Conservation (phyloP, 306 rosid genomes). For the Amphicarpaea edgeworthii region DNA sequence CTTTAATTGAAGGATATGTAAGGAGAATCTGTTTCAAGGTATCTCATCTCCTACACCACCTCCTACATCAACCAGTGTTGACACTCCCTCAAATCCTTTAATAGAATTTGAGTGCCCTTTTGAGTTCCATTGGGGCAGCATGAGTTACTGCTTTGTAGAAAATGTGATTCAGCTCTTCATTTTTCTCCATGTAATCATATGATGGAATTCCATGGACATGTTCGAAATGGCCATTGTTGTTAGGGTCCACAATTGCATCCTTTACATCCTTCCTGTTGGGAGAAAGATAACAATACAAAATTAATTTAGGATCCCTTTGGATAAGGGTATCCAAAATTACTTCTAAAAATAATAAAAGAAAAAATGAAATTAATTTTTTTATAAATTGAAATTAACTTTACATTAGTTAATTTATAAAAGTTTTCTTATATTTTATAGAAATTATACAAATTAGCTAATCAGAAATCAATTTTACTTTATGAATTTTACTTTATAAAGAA, state of each 20-base stretch:
- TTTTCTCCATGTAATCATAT: conserved; percentile 9
- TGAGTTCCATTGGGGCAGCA: conserved; percentile 12
- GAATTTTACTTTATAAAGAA: no score
- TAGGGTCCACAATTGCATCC: conserved; percentile 36
- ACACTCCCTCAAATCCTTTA: conserved; percentile 33
- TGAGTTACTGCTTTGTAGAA: conserved; percentile 28
- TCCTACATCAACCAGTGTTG: conserved; percentile 46
- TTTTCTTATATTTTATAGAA: no score
- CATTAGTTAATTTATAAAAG: no score
- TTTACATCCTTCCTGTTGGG: conserved; percentile 11
- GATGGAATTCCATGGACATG: background rate
- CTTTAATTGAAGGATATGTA: conserved; percentile 39
- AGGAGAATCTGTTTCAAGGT: background rate
- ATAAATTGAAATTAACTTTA: no score
- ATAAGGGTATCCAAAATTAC: no score
- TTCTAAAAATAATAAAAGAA: no score
- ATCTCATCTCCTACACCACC: conserved; percentile 26
- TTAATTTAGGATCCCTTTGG: no score
- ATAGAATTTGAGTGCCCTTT: background rate
- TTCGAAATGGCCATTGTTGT: background rate
- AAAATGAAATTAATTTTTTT: no score
- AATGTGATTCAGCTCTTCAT: conserved; percentile 3
- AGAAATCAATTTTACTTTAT: no score
- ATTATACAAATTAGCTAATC: no score
- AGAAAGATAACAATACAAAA: no score